phyloP scores from a whole-genome alignment of 148 eudicot species.

The Hydrangea macrophylla region DNA sequence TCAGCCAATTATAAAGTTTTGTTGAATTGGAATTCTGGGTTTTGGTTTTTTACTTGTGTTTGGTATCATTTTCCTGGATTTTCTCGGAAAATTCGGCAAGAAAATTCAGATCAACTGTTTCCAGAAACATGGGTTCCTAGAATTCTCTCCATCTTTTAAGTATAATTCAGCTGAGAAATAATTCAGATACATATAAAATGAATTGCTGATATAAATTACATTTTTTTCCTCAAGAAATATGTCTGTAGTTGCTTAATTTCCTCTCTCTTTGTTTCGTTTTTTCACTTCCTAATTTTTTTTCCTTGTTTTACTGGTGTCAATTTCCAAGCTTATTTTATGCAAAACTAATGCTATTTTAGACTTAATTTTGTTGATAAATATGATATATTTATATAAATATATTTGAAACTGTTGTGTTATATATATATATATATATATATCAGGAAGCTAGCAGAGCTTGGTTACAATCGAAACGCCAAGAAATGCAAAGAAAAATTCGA shows the following conservation, averaged over 20 bases:
- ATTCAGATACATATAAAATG: not conserved
- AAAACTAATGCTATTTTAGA: too few species aligned
- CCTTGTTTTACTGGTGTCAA: conserved; percentile 14
- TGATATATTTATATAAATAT: not conserved
- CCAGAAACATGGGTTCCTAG: not conserved
- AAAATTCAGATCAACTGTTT: conserved; percentile 7
- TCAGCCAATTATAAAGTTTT: too few species aligned
- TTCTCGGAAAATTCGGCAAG: conserved; percentile 28
- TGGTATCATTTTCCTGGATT: conserved; percentile 19
- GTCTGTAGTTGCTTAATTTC: conserved; percentile 1
- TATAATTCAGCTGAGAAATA: not conserved
- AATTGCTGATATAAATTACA: too few species aligned
- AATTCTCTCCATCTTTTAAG: not conserved
- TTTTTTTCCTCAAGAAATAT: too few species aligned
- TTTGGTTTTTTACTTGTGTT: too few species aligned
- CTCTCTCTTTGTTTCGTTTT: too few species aligned
- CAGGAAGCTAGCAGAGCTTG: conserved; percentile 85
- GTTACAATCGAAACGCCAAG: conserved; percentile 75
- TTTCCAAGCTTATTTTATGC: conserved; percentile 24
- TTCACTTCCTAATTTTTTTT: not conserved
- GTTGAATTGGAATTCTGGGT: too few species aligned
- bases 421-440: too few species aligned
- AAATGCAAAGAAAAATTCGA: conserved; percentile 94
- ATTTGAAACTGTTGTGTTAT: conserved; percentile 17
- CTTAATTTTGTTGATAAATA: conserved; percentile 3